Evolutionary conservation across 1,139 yeast species (phyloP).

Genomic region (Pichia sp.): DNA sequence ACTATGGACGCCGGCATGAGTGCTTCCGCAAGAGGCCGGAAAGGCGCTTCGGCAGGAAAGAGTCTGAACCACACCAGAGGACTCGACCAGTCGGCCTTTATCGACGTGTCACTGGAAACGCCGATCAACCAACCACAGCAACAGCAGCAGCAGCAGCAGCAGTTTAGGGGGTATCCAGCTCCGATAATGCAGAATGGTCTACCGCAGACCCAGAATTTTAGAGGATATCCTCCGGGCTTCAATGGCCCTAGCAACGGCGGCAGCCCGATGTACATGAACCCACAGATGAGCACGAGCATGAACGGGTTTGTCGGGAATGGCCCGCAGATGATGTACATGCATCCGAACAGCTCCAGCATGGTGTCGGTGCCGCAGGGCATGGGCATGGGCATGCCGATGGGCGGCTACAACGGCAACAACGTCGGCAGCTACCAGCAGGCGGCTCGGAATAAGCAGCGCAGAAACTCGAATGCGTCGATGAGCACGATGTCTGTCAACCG

Average conservation of each 20-base stretch:
- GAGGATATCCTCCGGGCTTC: slow-evolving; percentile 1
- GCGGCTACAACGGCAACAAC: background rate
- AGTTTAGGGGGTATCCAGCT: slow-evolving; percentile 5
- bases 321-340: slow-evolving; percentile 12
- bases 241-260: background rate
- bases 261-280: slow-evolving; percentile 9
- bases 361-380: background rate
- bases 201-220: background rate
- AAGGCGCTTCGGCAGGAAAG: background rate
- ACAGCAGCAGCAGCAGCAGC: slow-evolving; percentile 3
- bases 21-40: slow-evolving; percentile 15
- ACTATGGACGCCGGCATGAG: slow-evolving; percentile 35
- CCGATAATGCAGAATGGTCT: background rate
- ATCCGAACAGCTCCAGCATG: slow-evolving; percentile 3
- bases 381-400: background rate
- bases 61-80: slow-evolving; percentile 24
- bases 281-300: slow-evolving; percentile 6
- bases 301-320: slow-evolving; percentile 3
- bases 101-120: slow-evolving; percentile 39
- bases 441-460: slow-evolving; percentile 31
- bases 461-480: slow-evolving; percentile 39
- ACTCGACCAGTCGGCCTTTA: slow-evolving; percentile 37
- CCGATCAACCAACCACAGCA: slow-evolving; percentile 26
- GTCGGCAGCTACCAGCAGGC: background rate
- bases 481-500: slow-evolving; percentile 36